Evolutionary conservation across 805 yeast genomes (phyloP).

Genomic region (Saccharomycopsis fibuligera): DNA sequence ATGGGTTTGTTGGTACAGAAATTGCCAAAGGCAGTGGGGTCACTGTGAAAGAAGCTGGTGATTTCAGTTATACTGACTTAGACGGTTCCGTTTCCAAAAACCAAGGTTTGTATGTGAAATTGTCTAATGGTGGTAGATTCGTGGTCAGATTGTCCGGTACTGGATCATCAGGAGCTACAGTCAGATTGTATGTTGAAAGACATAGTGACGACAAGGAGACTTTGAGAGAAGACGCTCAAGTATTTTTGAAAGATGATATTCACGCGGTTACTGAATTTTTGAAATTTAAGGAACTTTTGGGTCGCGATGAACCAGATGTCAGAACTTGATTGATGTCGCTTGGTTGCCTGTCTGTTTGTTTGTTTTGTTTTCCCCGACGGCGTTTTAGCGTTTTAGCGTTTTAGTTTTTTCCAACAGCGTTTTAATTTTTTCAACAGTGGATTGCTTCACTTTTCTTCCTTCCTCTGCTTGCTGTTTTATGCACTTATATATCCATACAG

Average conservation of each 20-base stretch:
- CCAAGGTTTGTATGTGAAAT: slow-evolving; percentile 84
- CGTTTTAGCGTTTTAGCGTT: too few relatives aligned
- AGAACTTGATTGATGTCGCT: slow-evolving; percentile 45
- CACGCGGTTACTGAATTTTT: slow-evolving; percentile 58
- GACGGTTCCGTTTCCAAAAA: slow-evolving; percentile 85
- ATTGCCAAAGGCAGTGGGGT: slow-evolving; percentile 31
- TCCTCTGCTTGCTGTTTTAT: too few relatives aligned
- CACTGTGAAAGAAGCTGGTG: slow-evolving; percentile 68
- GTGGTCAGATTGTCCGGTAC: slow-evolving; percentile 93
- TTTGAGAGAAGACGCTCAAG: slow-evolving; percentile 50
- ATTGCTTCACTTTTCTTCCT: too few relatives aligned
- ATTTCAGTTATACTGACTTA: slow-evolving; percentile 87
- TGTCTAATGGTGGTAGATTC: slow-evolving; percentile 75
- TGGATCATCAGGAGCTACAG: slow-evolving; percentile 96
- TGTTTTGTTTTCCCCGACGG: too few relatives aligned
- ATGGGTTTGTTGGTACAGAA: slow-evolving; percentile 44
- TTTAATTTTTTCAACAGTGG: too few relatives aligned
- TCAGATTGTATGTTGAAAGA: slow-evolving; percentile 84
- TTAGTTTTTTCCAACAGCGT: too few relatives aligned
- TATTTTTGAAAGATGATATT: slow-evolving; percentile 60
- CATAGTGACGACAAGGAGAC: slow-evolving; percentile 56
- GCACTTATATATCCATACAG: too few relatives aligned
- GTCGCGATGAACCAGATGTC: slow-evolving; percentile 84
- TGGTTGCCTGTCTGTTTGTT: too few relatives aligned
- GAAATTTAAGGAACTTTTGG: slow-evolving; percentile 65